Evolutionary conservation across 2,329 filamentous ascomycete species (phyloP).

Genomic region (Xylaria hypoxylon): DNA sequence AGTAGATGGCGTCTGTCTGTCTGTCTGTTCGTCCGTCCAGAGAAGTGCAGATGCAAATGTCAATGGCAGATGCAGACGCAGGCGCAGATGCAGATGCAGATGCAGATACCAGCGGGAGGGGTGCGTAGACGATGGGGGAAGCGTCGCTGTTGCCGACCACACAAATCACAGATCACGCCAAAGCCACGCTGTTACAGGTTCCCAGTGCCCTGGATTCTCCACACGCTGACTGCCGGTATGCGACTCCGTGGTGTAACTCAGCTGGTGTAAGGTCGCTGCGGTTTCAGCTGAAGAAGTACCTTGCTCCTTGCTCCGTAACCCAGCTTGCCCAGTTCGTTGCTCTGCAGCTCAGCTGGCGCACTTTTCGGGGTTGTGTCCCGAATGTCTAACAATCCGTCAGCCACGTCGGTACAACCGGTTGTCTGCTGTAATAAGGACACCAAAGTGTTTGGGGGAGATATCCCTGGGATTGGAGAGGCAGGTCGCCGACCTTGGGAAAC

Average conservation of each 20-base stretch:
- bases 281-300: conserved; percentile 24
- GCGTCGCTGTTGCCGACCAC: conserved; percentile 6
- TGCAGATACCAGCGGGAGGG: conserved; percentile 11
- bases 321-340: conserved; percentile 18
- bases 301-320: conserved; percentile 11
- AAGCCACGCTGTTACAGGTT: background rate
- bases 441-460: background rate
- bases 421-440: background rate
- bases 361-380: conserved; percentile 17
- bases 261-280: conserved; percentile 13
- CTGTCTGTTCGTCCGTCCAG: too few species aligned
- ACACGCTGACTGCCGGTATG: conserved; percentile 21
- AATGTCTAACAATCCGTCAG: conserved; percentile 29
- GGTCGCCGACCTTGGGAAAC: conserved; percentile 9
- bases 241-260: conserved; percentile 20
- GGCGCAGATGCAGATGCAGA: background rate
- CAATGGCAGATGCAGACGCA: conserved; percentile 3
- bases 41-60: conserved; percentile 1
- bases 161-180: background rate
- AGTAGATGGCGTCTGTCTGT: background rate
- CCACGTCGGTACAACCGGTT: conserved; percentile 16
- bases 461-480: background rate
- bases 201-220: conserved; percentile 30
- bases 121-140: conserved; percentile 2
- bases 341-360: conserved; percentile 35